Evolutionary conservation across 1,284 basidiomycete genomes (phyloP).

Genomic region (Peniophora sp.): DNA sequence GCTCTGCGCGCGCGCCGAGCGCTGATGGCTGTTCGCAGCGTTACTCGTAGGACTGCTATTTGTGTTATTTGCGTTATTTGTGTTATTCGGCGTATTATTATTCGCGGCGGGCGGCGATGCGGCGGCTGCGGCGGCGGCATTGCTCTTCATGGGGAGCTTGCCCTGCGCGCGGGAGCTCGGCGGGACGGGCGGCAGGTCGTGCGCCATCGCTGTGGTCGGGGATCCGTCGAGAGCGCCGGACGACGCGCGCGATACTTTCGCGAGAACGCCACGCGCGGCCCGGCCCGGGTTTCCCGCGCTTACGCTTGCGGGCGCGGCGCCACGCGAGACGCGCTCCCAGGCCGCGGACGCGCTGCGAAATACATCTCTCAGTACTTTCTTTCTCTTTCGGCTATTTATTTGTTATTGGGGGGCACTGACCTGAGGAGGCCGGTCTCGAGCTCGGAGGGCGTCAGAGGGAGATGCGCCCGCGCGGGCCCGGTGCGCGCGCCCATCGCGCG

Average conservation of each 20-base stretch:
- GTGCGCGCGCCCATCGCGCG: slow-evolving; percentile 6
- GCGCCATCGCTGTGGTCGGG: slow-evolving; percentile 30
- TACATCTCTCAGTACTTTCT: slow-evolving; percentile 12
- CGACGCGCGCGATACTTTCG: too few species aligned
- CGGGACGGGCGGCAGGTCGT: slow-evolving; percentile 30
- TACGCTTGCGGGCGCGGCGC: too few species aligned
- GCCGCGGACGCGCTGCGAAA: too few species aligned
- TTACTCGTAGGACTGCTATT: slow-evolving; percentile 14
- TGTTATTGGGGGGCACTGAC: slow-evolving; percentile 16
- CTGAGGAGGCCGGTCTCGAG: slow-evolving; percentile 30
- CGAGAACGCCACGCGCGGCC: too few species aligned
- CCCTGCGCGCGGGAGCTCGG: slow-evolving; percentile 66
- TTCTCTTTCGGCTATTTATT: slow-evolving; percentile 31
- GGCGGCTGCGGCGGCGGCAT: slow-evolving; percentile 21
- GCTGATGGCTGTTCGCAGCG: slow-evolving; percentile 19
- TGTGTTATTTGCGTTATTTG: slow-evolving; percentile 14
- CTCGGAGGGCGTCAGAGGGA: slow-evolving; percentile 36
- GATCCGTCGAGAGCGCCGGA: too few species aligned
- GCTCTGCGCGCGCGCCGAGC: slow-evolving; percentile 49
- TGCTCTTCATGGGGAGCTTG: slow-evolving; percentile 71
- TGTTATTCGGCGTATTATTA: too few species aligned
- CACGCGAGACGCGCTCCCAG: slow-evolving; percentile 17
- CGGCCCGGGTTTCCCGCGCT: too few species aligned
- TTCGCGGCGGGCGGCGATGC: too few species aligned
- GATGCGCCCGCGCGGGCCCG: slow-evolving; percentile 33